A percentile compares a stretch with the other conserved stretches of the same genome.
These are phyloP conservation scores for Boechera divaricarpa DNA, from an alignment of 345 rosid species.

Conservation along the genomic window DNA sequence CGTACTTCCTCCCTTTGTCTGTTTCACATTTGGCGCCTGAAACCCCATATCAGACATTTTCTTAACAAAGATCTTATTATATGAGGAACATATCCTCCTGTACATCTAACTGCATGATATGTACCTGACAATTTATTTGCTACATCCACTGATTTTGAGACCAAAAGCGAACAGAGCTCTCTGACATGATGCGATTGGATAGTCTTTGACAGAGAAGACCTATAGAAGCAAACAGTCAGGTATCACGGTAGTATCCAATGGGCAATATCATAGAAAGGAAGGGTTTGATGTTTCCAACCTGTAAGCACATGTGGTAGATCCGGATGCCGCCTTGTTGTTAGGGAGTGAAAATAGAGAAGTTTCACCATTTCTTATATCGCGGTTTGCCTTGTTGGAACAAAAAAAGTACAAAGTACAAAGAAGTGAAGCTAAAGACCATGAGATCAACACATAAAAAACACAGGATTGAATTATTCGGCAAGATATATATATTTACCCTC, in stretches of 20 bases:
- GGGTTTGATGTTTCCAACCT: conserved; percentile 50
- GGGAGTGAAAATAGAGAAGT: conserved; percentile 48
- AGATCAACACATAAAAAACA: conserved; percentile 3
- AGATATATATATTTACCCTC: conserved; percentile 48
- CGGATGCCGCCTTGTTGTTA: conserved; percentile 44
- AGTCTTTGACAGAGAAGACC: conserved; percentile 65
- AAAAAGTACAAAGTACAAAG: conserved; percentile 11
- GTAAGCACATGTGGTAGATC: conserved; percentile 53
- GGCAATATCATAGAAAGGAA: conserved; percentile 12
- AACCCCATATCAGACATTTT: conserved; percentile 15
- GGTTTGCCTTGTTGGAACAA: conserved; percentile 45
- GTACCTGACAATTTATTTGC: conserved; percentile 57
- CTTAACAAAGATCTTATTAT: conserved; percentile 10
- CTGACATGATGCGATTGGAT: conserved; percentile 59
- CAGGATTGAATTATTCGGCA: neutral
- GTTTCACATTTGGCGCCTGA: conserved; percentile 30
- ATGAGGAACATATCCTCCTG: conserved; percentile 18
- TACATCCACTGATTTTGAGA: conserved; percentile 55
- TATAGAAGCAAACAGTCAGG: conserved; percentile 41
- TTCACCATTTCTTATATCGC: conserved; percentile 37
- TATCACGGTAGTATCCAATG: neutral
- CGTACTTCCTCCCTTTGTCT: conserved; percentile 19
- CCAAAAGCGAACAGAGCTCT: conserved; percentile 68
- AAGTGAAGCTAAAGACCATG: conserved; percentile 8
- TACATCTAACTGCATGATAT: conserved; percentile 14